Conservation (phyloP, 495 filamentous ascomycete genomes). For the Neurospora sp. region DNA sequence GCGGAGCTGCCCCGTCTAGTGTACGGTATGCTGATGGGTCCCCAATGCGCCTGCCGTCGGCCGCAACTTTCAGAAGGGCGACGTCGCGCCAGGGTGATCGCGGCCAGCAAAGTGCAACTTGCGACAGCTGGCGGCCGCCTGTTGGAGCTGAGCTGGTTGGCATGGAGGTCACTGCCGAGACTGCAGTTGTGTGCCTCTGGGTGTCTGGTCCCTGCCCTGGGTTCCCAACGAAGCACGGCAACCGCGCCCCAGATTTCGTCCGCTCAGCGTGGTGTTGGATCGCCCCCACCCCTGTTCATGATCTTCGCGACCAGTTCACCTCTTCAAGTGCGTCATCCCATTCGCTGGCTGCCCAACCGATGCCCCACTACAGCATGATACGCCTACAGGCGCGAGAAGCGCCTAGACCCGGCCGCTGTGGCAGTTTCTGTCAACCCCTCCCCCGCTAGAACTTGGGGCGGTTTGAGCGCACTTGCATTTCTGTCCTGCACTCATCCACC, state of each 20-base stretch:
- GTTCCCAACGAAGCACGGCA: neutral
- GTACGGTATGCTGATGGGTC: neutral
- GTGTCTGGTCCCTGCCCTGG: neutral
- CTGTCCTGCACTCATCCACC: slow-evolving; percentile 2
- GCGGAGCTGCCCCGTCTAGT: neutral
- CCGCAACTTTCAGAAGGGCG: neutral
- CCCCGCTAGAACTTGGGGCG: slow-evolving; percentile 15
- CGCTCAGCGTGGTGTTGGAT: neutral
- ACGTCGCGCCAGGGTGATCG: neutral
- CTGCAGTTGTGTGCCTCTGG: neutral
- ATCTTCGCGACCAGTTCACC: neutral
- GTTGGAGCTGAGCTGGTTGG: neutral
- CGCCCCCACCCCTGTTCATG: neutral
- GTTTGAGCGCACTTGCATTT: neutral
- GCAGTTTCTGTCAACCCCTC: slow-evolving; percentile 17
- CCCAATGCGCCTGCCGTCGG: neutral
- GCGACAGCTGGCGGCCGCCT: neutral
- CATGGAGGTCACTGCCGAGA: neutral
- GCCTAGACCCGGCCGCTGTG: slow-evolving; percentile 1
- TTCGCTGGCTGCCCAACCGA: neutral
- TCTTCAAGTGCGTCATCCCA: neutral
- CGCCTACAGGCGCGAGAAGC: neutral
- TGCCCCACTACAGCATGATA: neutral
- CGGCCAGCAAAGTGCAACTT: neutral
- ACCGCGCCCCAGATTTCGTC: neutral